Evolutionary conservation across 192 early-diverging fungal genomes (phyloP), one percentile per base, ranked within the genome.

Genomic region (Coemansia sp.): DNA sequence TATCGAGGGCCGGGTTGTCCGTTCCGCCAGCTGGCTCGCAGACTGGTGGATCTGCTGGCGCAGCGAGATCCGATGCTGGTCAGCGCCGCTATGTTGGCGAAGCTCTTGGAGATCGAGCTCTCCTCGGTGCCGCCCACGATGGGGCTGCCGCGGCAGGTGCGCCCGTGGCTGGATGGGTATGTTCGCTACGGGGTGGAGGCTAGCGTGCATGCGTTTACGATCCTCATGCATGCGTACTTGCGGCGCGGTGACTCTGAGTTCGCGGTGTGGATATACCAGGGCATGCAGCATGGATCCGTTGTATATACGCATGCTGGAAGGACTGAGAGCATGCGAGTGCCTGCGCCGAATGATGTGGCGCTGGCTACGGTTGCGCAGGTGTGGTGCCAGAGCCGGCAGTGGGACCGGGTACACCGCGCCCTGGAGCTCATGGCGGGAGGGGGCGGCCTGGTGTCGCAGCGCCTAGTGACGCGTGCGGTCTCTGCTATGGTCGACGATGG

Each of bases 51-150:
- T 35, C 19, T 59, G 3, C 27, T 78, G 21, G 62, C 27, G 59
- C 46, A 44, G 21, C 54, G 56, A 39, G 46, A 48, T 21, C 40
- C n/a, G 27, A n/a, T 21, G 41, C n/a, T 64, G 0, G 56, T 78
- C 5, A 65, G 34, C 13, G 41, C 64, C 3, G 53, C 45, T 2
- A 64, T 73, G 36, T 36, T 78, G 59, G 29, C 63, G 13, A 69
- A 73, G n/a, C 63, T 69, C 14, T 61, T 78, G 14, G 71, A 69
- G 24, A 73, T 78, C 19, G 71, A 69, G 11, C 10, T 72, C 0
- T 37, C 19, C 2, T 48, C 76, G 3, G 34, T 57, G n/a, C n/a
- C 46, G 6, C 13, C 7, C 9, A 6, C 45, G 14, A 9, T 16
- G 5, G 19, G 10, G 13, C 13, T 73, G 27, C 77, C 77, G 1